Base-by-base conservation (phyloP, 148 eudicot species). In the Silene uniflora region DNA sequence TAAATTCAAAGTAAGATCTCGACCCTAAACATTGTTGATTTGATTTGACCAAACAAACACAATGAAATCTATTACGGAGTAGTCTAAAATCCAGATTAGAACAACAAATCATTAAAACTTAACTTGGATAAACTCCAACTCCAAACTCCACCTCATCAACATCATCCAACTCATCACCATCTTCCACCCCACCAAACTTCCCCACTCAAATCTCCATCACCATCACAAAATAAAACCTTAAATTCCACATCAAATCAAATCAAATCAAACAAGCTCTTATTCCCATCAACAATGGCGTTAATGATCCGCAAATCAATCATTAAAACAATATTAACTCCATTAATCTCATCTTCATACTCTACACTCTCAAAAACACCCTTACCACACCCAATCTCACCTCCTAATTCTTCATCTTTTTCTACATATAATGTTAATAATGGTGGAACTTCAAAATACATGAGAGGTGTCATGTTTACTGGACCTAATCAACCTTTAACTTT, bases 401-500 rank as follows among this genome's bases (percentile, higher is more conserved):
- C 0, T 5, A 19, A 63, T 49, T 71, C 58, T 2, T 19, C 19
- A 10, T 80, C 83, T 21, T 83, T 82, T 24, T 86, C 84, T 42
- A 84, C 86, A 60, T 91, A 85, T 80, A 88, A 89, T 64, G 67
- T 96, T n/a, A 86, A 87, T 47, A 22, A 82, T 10, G 72, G 62
- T 46, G 91, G 88, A 5, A 88, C 92, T 23, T 85, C 98, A 18
- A 83, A 95, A 32, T 87, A 85, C 81, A 96, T 96, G 99, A 85
- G 91, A 44, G 99, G 92, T 0, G 89, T 88, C 10, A 90, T 96
- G 79, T 92, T 91, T 60, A 85, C 89, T 63, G 78, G 86, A 24
- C 90, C 91, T 1, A 91, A 89, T 84, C 85, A 91, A 74, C 99
- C 97, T n/a, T 84, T 96, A 14, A 80, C 86, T 24, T 85, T 92